A percentile compares a stretch with the other conserved stretches of the same genome.
phyloP scores from a whole-genome alignment of 768 basidiomycete species.

The Wakefieldia striispora region DNA sequence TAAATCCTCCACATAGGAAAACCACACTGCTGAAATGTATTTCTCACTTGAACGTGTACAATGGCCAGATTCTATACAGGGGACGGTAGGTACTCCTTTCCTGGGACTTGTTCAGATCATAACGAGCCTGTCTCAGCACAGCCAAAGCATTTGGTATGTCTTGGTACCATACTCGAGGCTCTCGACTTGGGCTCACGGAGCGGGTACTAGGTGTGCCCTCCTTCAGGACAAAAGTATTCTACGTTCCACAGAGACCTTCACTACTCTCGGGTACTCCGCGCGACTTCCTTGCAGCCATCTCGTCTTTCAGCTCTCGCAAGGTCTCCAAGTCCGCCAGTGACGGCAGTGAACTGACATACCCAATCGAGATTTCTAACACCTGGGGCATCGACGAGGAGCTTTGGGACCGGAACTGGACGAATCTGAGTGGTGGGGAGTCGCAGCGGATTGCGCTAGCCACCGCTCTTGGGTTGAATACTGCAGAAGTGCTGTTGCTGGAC shows the following conservation, averaged over 20 bases:
- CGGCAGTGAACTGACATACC: slow-evolving; percentile 31
- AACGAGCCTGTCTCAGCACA: slow-evolving; percentile 34
- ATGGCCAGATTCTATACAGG: slow-evolving; percentile 59
- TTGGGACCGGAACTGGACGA: slow-evolving; percentile 80
- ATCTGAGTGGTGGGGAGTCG: slow-evolving; percentile 82
- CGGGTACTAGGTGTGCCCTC: slow-evolving; percentile 59
- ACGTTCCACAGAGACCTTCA: slow-evolving; percentile 87
- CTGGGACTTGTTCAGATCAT: neutral
- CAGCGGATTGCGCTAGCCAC: slow-evolving; percentile 81
- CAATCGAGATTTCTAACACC: slow-evolving; percentile 50
- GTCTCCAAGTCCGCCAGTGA: slow-evolving; percentile 22
- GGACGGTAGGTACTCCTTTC: slow-evolving; percentile 52
- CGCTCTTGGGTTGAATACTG: slow-evolving; percentile 67
- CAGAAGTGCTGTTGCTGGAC: slow-evolving; percentile 77
- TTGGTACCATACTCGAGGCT: neutral
- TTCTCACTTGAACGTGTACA: slow-evolving; percentile 72
- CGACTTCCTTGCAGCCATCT: slow-evolving; percentile 62
- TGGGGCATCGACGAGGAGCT: slow-evolving; percentile 70
- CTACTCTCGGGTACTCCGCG: slow-evolving; percentile 80
- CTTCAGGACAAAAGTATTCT: slow-evolving; percentile 77
- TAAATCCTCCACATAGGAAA: slow-evolving; percentile 37
- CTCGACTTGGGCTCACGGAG: neutral
- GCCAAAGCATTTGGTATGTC: slow-evolving; percentile 48
- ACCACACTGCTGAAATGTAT: slow-evolving; percentile 83
- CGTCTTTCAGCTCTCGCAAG: slow-evolving; percentile 47